phyloP scores from a whole-genome alignment of 176 grass and related monocot species.

The Elymus sibiricus region DNA sequence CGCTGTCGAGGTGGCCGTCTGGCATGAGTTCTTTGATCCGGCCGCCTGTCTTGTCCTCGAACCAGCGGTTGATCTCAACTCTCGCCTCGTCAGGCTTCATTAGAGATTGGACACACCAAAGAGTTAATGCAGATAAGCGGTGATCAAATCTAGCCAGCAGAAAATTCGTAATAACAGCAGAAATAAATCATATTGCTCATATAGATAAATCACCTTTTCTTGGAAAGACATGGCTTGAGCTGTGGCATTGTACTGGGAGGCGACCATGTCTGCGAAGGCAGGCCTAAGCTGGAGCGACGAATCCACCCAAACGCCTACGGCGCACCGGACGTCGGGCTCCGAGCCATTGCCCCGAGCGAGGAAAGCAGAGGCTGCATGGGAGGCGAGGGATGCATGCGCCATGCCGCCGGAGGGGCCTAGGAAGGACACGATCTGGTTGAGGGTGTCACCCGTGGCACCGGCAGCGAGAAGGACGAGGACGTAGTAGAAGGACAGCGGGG shows the following conservation, averaged over 20 bases:
- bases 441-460: background rate
- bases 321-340: background rate
- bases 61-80: background rate
- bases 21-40: background rate
- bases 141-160: background rate
- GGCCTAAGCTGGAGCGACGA: background rate
- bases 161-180: background rate
- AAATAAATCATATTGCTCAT: background rate
- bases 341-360: background rate
- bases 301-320: background rate
- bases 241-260: background rate
- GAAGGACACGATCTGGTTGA: background rate
- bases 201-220: background rate
- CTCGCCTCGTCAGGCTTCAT: background rate
- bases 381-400: background rate
- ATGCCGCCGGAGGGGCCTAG: background rate
- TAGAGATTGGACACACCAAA: background rate
- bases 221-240: conserved; percentile 1
- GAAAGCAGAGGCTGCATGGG: background rate
- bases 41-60: background rate
- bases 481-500: background rate
- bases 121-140: background rate
- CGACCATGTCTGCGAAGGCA: background rate
- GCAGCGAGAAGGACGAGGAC: background rate
- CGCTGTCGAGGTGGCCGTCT: background rate